These are phyloP conservation scores for Candida ficus DNA, from an alignment of 805 yeast genomes.

Conservation along the genomic window DNA sequence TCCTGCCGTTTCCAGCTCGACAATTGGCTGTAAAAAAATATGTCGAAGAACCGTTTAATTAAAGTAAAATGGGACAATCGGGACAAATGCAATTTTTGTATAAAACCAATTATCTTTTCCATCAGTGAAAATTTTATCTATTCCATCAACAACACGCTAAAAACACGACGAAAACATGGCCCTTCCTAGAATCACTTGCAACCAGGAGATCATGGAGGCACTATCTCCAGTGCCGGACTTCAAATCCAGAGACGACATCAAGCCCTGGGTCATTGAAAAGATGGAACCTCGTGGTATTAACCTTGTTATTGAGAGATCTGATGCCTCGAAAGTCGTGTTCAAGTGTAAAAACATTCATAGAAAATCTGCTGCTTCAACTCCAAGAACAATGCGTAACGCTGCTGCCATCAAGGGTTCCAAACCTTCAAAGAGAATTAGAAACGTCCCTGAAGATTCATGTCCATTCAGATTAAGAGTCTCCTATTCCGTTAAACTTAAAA, in stretches of 20 bases:
- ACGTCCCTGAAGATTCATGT: slow-evolving; percentile 22
- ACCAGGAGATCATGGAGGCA: slow-evolving; percentile 22
- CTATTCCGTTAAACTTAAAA: slow-evolving; percentile 22
- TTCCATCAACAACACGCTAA: neutral
- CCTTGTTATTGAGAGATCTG: slow-evolving; percentile 29
- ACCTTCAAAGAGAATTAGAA: slow-evolving; percentile 17
- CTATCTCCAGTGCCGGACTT: slow-evolving; percentile 24
- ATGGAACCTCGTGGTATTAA: slow-evolving; percentile 20
- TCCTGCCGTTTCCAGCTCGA: neutral
- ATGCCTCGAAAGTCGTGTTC: slow-evolving; percentile 28
- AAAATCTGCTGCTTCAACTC: slow-evolving; percentile 12
- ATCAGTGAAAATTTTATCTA: slow-evolving; percentile 4
- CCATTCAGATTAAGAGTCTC: slow-evolving; percentile 27
- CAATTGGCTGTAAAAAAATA: too few relatives aligned
- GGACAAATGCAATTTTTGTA: neutral
- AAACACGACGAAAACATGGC: too few relatives aligned
- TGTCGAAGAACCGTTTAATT: too few relatives aligned
- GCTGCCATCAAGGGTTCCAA: neutral
- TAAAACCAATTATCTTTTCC: slow-evolving; percentile 13
- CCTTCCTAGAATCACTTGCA: slow-evolving; percentile 13
- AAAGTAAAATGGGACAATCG: neutral
- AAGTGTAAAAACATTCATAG: slow-evolving; percentile 28
- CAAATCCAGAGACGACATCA: slow-evolving; percentile 21
- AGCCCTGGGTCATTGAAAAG: slow-evolving; percentile 23
- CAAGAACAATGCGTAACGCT: slow-evolving; percentile 5